Conservation (phyloP, 2,329 filamentous ascomycete species). For the Colletotrichum acutatum region DNA sequence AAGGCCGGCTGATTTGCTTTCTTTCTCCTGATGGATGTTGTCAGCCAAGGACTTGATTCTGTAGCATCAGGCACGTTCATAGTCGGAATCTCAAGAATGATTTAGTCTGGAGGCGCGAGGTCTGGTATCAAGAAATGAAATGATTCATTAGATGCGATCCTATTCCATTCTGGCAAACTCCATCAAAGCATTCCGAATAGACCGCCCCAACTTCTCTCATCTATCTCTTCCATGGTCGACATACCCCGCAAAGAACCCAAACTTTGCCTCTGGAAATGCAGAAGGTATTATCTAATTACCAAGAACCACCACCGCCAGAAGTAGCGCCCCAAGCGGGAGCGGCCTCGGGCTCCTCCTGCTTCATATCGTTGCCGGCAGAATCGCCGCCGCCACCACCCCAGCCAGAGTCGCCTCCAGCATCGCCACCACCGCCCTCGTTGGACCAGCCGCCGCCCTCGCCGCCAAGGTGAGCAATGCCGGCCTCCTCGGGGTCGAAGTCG, state of each 20-base stretch:
- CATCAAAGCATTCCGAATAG: conserved; percentile 36
- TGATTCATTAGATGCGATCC: conserved; percentile 16
- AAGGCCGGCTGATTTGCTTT: not conserved
- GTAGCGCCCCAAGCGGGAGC: conserved; percentile 31
- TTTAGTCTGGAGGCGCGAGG: not conserved
- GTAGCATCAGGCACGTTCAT: not conserved
- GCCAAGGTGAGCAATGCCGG: conserved; percentile 41
- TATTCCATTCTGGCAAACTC: conserved; percentile 31
- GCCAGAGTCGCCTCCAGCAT: conserved; percentile 35
- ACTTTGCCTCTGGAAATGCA: not conserved
- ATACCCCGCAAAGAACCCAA: not conserved
- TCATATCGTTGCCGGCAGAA: conserved; percentile 13
- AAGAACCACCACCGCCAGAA: conserved; percentile 7
- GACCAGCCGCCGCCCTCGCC: conserved; percentile 34
- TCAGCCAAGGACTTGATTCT: not conserved
- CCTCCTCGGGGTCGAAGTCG: conserved; percentile 57
- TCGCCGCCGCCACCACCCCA: conserved; percentile 22
- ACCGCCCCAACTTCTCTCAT: conserved; percentile 16
- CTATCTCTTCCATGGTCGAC: conserved; percentile 6
- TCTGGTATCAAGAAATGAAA: not conserved
- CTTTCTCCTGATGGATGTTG: not conserved
- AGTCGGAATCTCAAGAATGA: not conserved
- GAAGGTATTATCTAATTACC: conserved; percentile 28
- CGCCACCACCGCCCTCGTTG: conserved; percentile 26
- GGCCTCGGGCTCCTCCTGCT: conserved; percentile 6